Evolutionary conservation across 139 green algal species (phyloP).

Genomic region (Chlorella sp.): DNA sequence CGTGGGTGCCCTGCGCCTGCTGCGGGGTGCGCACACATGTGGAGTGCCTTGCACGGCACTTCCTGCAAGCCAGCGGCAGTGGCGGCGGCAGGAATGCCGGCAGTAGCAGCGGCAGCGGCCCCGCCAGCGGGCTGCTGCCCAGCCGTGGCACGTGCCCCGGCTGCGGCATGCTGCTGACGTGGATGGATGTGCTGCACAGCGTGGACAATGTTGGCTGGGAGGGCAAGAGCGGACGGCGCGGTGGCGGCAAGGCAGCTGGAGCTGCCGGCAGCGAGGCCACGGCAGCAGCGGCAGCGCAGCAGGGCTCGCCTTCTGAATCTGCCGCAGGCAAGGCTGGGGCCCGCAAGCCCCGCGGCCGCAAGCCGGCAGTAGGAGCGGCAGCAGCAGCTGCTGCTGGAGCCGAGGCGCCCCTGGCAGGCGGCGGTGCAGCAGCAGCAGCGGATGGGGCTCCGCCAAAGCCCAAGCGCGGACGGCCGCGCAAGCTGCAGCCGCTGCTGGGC

Average conservation of each 20-base stretch:
- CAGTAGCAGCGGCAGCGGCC: background rate
- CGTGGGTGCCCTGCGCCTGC: slow-evolving; percentile 49
- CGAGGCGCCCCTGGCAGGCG: background rate
- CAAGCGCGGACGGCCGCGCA: slow-evolving; percentile 5
- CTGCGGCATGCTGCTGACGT: slow-evolving; percentile 38
- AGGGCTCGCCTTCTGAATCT: background rate
- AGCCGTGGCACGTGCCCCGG: slow-evolving; percentile 45
- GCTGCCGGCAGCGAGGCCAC: background rate
- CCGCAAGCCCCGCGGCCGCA: background rate
- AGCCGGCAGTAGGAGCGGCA: background rate
- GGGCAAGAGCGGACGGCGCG: background rate
- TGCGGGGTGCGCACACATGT: slow-evolving; percentile 56
- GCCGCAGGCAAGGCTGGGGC: background rate
- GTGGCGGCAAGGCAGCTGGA: background rate
- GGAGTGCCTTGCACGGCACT: slow-evolving; percentile 64
- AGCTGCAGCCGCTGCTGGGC: slow-evolving; percentile 1
- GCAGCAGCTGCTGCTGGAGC: background rate
- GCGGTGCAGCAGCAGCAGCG: background rate
- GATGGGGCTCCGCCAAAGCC: background rate
- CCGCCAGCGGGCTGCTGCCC: slow-evolving; percentile 17
- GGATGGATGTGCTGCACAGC: slow-evolving; percentile 50
- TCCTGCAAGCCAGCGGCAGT: slow-evolving; percentile 27
- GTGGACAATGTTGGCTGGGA: slow-evolving; percentile 50
- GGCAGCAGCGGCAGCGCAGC: background rate
- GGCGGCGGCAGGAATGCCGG: background rate